Evolutionary conservation across 108 stramenopile genomes (phyloP).

Genomic region (Licmophora abbreviata): DNA sequence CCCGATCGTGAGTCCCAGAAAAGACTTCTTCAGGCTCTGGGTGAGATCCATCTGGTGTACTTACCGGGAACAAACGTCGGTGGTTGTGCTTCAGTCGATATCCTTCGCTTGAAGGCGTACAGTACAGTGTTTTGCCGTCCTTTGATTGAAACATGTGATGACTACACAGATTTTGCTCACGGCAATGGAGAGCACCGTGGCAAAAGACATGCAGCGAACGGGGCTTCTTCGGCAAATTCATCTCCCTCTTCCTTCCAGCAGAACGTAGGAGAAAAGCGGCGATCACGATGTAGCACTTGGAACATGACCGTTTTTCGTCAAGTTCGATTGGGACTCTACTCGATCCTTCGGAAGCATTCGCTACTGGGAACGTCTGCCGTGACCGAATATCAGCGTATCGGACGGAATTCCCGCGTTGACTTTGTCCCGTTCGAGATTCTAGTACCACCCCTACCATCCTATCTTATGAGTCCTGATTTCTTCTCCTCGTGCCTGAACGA

Average conservation of each 20-base stretch:
- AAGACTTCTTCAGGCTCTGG: background rate
- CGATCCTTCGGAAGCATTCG: background rate
- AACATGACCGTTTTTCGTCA: background rate
- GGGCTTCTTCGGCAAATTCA: background rate
- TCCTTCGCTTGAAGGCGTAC: constrained; percentile 1
- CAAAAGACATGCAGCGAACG: background rate
- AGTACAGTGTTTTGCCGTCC: constrained; percentile 17
- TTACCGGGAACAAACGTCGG: too few relatives aligned
- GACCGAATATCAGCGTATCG: background rate
- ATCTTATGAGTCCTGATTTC: too few relatives aligned
- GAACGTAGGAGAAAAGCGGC: background rate
- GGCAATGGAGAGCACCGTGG: background rate
- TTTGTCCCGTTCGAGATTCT: too few relatives aligned
- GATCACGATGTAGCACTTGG: background rate
- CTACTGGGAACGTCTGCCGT: background rate
- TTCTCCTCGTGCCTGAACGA: background rate
- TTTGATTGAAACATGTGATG: constrained; percentile 11
- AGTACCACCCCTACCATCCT: too few relatives aligned
- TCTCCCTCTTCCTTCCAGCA: background rate
- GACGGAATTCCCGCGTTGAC: too few relatives aligned
- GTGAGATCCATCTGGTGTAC: background rate
- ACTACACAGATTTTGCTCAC: background rate
- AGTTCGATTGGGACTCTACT: background rate
- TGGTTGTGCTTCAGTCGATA: background rate
- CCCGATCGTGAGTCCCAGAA: background rate